Conservation (phyloP, 1,284 basidiomycete species). For the Pulveroboletus sp. region DNA sequence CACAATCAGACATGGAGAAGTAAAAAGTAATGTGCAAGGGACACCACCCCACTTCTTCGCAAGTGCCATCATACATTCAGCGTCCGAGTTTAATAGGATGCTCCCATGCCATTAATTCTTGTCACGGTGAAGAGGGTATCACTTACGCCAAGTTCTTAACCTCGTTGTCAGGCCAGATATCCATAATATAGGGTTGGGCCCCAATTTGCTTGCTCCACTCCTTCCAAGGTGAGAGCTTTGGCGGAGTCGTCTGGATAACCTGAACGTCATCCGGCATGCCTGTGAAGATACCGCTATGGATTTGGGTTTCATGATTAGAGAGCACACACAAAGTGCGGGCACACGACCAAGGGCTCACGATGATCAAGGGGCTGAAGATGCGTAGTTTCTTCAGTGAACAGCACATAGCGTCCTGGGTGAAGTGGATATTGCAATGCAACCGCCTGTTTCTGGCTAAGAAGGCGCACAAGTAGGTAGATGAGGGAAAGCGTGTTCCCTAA, state of each 20-base stretch:
- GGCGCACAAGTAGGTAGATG: not conserved
- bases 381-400: too few species aligned
- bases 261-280: too few species aligned
- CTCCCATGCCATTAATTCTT: not conserved
- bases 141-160: not conserved
- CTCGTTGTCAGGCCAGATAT: not conserved
- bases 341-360: too few species aligned
- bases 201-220: not conserved
- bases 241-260: not conserved
- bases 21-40: too few species aligned
- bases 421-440: too few species aligned
- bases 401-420: too few species aligned
- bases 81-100: not conserved
- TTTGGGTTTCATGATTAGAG: too few species aligned
- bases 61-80: not conserved
- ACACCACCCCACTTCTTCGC: not conserved
- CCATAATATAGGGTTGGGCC: not conserved
- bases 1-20: not conserved
- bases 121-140: not conserved
- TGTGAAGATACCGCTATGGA: not conserved
- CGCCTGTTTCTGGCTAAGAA: too few species aligned
- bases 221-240: not conserved
- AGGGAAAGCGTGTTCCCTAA: slow-evolving; percentile 3
- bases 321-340: too few species aligned
- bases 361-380: too few species aligned